phyloP scores from a whole-genome alignment of 371 early-diverging fungal species.

The Lichtheimia ornata region DNA sequence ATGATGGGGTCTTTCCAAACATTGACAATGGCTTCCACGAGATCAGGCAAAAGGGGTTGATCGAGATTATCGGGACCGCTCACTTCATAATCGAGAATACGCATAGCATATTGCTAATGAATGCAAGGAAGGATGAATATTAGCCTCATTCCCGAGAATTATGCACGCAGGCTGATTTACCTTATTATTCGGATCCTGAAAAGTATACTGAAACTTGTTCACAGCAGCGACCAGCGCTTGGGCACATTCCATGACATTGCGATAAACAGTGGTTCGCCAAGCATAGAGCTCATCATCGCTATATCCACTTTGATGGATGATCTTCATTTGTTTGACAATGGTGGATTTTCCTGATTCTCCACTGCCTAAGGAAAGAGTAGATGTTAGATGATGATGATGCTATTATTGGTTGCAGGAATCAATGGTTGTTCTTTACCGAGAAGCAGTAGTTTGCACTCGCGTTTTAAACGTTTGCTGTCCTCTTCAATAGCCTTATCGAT shows the following conservation, averaged over 20 bases:
- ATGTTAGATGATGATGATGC: no score
- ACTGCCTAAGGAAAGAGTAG: constrained; percentile 52
- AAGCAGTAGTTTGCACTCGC: constrained; percentile 73
- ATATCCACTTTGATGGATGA: constrained; percentile 90
- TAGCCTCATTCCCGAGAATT: neutral
- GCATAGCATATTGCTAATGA: constrained; percentile 10
- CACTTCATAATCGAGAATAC: constrained; percentile 15
- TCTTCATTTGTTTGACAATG: constrained; percentile 92
- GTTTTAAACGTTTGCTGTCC: constrained; percentile 52
- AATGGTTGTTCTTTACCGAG: constrained; percentile 53
- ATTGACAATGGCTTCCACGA: constrained; percentile 65
- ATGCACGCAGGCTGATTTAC: constrained; percentile 18
- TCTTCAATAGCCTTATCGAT: constrained; percentile 67
- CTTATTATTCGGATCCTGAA: constrained; percentile 39
- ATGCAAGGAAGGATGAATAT: no score
- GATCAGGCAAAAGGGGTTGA: constrained; percentile 28
- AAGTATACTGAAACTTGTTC: constrained; percentile 49
- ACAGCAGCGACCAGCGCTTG: constrained; percentile 66
- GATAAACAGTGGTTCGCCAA: constrained; percentile 73
- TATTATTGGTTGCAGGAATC: neutral
- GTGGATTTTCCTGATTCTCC: constrained; percentile 93
- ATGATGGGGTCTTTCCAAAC: constrained; percentile 75
- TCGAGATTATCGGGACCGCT: constrained; percentile 11
- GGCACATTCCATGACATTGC: constrained; percentile 78
- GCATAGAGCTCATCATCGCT: constrained; percentile 73